phyloP scores from a whole-genome alignment of 202 grass and related monocot genomes.

The Carex arenaria region DNA sequence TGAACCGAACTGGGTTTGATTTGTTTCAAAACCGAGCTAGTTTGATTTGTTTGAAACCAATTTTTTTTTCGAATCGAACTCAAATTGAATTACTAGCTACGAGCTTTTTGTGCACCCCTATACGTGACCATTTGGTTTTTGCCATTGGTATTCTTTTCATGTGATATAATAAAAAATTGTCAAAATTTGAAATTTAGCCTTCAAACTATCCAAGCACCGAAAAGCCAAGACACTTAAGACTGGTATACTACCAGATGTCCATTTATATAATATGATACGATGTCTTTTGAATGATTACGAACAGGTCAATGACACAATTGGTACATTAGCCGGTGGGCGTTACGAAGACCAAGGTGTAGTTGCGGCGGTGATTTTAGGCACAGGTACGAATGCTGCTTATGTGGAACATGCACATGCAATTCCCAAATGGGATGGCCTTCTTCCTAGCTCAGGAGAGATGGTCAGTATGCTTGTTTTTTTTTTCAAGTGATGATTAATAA shows the following conservation, averaged over 20 bases:
- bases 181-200: neutral
- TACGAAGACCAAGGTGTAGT: slow-evolving; percentile 76
- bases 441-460: slow-evolving; percentile 88
- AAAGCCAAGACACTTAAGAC: neutral
- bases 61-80: no score
- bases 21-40: no score
- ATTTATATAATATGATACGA: neutral
- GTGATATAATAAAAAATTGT: neutral
- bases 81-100: no score
- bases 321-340: slow-evolving; percentile 85
- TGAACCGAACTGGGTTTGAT: no score
- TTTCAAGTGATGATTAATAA: slow-evolving; percentile 36
- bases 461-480: slow-evolving; percentile 25
- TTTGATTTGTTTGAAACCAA: no score
- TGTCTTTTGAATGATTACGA: slow-evolving; percentile 18
- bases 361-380: slow-evolving; percentile 85
- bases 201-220: neutral
- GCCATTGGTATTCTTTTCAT: neutral
- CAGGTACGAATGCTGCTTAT: slow-evolving; percentile 97
- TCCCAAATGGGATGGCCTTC: slow-evolving; percentile 78
- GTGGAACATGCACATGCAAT: slow-evolving; percentile 76
- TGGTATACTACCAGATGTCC: neutral
- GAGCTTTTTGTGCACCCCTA: no score
- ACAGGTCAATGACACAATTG: slow-evolving; percentile 94
- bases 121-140: neutral